Percentiles rank a stretch among this genome's conserved stretches.
These are phyloP conservation scores for Colletotrichum sp. DNA, from an alignment of 2,329 filamentous ascomycete genomes.

Conservation along the genomic window DNA sequence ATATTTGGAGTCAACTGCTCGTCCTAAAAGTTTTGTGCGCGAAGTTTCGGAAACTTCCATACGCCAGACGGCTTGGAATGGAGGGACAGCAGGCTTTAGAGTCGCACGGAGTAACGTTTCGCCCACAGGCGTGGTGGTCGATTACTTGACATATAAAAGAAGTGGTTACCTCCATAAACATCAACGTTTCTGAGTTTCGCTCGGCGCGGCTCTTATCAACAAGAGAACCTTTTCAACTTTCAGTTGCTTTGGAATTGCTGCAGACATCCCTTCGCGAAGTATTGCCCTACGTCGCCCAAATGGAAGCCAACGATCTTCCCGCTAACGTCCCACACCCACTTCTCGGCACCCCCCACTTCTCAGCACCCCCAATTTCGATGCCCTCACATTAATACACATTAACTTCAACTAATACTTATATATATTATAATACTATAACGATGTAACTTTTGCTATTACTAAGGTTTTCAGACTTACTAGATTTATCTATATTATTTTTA, in stretches of 20 bases:
- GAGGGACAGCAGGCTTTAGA: rapidly evolving
- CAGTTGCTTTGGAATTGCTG: not conserved
- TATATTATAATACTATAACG: too few relatives aligned
- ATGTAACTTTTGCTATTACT: too few relatives aligned
- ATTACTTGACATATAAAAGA: not conserved
- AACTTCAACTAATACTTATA: too few relatives aligned
- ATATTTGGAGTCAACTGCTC: not conserved
- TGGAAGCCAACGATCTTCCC: not conserved
- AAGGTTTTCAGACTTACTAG: too few relatives aligned
- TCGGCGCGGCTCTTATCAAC: not conserved
- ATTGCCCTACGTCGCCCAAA: not conserved
- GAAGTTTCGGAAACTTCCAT: not conserved
- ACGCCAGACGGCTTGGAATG: not conserved
- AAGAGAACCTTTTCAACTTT: not conserved
- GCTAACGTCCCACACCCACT: too few relatives aligned
- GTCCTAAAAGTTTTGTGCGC: not conserved
- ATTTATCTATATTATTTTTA: too few relatives aligned
- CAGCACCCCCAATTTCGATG: too few relatives aligned
- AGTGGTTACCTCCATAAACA: too few relatives aligned
- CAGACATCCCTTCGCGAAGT: rapidly evolving
- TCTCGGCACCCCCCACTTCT: too few relatives aligned
- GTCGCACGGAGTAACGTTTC: rapidly evolving
- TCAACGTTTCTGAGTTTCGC: too few relatives aligned
- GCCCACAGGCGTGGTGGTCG: not conserved
- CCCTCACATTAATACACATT: too few relatives aligned